A percentile compares a stretch with the other conserved stretches of the same genome.
These are phyloP conservation scores for Cutaneotrichosporon sp. DNA, from an alignment of 1,284 basidiomycete genomes.

Conservation along the genomic window DNA sequence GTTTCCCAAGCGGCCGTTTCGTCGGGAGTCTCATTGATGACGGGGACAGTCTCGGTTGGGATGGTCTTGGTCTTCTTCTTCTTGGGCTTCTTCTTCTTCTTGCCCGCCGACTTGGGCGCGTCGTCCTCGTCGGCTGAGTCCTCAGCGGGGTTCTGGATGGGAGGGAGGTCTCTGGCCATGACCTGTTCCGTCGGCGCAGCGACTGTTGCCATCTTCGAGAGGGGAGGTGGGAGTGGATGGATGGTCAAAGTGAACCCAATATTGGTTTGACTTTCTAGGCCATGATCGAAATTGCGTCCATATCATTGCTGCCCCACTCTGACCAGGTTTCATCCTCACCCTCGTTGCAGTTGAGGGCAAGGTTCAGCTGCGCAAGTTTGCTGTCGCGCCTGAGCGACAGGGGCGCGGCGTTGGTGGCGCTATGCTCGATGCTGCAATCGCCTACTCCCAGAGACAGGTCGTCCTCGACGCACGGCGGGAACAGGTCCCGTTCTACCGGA, in stretches of 20 bases:
- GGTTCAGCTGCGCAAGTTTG: slow-evolving; percentile 40
- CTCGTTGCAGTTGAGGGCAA: slow-evolving; percentile 17
- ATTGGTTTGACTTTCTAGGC: not conserved
- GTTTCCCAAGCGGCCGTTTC: slow-evolving; percentile 30
- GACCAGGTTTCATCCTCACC: slow-evolving; percentile 18
- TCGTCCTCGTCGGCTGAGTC: not conserved
- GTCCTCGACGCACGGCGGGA: slow-evolving; percentile 29
- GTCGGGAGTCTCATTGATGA: slow-evolving; percentile 20
- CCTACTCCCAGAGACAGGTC: slow-evolving; percentile 12
- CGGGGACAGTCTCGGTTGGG: slow-evolving; percentile 25
- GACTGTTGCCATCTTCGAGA: not conserved
- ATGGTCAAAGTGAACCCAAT: not conserved
- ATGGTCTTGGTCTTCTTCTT: slow-evolving; percentile 27
- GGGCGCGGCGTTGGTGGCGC: slow-evolving; percentile 30
- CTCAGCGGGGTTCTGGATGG: not conserved
- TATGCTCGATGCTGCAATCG: slow-evolving; percentile 22
- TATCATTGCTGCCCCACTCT: not conserved
- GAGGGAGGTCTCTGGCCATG: not conserved
- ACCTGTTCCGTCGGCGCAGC: not conserved
- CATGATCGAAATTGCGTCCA: not conserved
- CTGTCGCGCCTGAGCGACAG: slow-evolving; percentile 27
- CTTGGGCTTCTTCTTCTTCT: slow-evolving; percentile 16
- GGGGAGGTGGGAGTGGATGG: not conserved
- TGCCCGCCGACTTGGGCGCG: not conserved
- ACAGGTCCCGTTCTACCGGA: slow-evolving; percentile 33